Conservation (phyloP, 2,329 filamentous ascomycete genomes). For the Graphiopsis chlorocephala region DNA sequence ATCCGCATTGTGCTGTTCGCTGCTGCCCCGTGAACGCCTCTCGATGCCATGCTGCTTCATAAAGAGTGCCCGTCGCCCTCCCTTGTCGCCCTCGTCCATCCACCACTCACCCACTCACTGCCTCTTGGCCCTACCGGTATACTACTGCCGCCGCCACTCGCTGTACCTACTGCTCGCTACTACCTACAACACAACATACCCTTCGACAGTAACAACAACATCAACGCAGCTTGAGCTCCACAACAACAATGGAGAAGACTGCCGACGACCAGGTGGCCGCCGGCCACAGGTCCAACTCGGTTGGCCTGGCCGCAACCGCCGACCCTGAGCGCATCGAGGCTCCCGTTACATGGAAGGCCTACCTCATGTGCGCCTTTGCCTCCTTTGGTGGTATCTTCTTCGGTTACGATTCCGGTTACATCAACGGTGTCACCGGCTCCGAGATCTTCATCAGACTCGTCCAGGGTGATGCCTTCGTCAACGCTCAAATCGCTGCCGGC, state of each 20-base stretch:
- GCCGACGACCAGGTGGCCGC: conserved; percentile 10
- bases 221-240: not conserved
- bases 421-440: conserved; percentile 51
- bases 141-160: conserved; percentile 3
- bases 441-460: conserved; percentile 53
- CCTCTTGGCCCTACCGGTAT: conserved; percentile 7
- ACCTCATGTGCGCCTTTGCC: conserved; percentile 47
- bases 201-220: not conserved
- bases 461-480: conserved; percentile 38
- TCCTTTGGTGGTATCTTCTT: conserved; percentile 66
- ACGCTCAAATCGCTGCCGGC: not conserved
- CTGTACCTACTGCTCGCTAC: not conserved
- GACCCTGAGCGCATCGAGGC: conserved; percentile 55
- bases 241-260: conserved; percentile 12
- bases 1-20: conserved; percentile 7
- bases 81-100: not conserved
- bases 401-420: conserved; percentile 76
- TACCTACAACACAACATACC: not conserved
- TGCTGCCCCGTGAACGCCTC: conserved; percentile 7
- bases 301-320: conserved; percentile 40
- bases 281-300: conserved; percentile 19
- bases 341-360: conserved; percentile 39
- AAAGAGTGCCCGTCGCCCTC: conserved; percentile 8
- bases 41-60: conserved; percentile 12
- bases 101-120: not conserved